Percentiles rank a stretch among this genome's conserved stretches.
Evolutionary conservation across 2,329 filamentous ascomycete genomes (phyloP).

Genomic region (Colletotrichum orchidophilum): DNA sequence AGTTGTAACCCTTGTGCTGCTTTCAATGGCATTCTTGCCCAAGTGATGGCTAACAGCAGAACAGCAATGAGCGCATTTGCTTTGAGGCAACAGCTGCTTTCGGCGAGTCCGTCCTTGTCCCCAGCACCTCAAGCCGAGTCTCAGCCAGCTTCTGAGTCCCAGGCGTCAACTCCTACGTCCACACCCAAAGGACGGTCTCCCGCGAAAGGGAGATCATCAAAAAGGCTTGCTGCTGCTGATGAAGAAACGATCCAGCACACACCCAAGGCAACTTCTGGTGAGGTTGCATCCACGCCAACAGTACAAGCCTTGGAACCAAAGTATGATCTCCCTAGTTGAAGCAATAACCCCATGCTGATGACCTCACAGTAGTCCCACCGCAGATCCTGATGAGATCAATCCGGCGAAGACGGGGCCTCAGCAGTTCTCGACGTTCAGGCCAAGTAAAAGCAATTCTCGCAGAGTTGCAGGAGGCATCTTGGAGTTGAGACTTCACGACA

Average conservation of each 20-base stretch:
- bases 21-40: not conserved
- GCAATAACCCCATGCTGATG: too few relatives aligned
- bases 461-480: slow-evolving; percentile 49
- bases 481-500: slow-evolving; percentile 55
- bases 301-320: not conserved
- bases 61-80: slow-evolving; percentile 56
- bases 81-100: slow-evolving; percentile 48
- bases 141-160: not conserved
- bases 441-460: slow-evolving; percentile 54
- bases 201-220: slow-evolving; percentile 8
- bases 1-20: slow-evolving; percentile 30
- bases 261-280: not conserved
- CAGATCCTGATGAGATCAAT: not conserved
- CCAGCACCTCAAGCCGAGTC: slow-evolving; percentile 15
- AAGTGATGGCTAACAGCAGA: slow-evolving; percentile 20
- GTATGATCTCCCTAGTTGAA: not conserved
- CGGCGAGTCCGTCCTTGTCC: slow-evolving; percentile 24
- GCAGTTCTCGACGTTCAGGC: slow-evolving; percentile 57
- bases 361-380: not conserved
- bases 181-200: slow-evolving; percentile 10
- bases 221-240: not conserved
- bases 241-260: not conserved
- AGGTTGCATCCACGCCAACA: not conserved
- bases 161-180: not conserved
- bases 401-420: not conserved